These are phyloP conservation scores for Decorospora gaudefroyi DNA, from an alignment of 2,329 filamentous ascomycete genomes.

Conservation along the genomic window DNA sequence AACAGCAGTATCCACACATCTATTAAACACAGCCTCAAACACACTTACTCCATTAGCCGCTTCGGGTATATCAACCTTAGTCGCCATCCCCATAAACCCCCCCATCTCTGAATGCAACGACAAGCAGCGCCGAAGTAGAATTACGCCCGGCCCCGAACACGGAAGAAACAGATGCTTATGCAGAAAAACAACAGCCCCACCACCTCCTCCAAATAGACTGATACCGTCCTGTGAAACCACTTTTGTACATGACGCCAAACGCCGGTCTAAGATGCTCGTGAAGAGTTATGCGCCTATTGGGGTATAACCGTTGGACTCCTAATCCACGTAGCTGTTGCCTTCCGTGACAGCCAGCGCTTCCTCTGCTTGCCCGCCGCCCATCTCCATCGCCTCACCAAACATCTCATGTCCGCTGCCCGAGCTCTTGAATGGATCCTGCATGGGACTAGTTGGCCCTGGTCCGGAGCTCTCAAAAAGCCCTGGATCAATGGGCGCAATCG, in stretches of 20 bases:
- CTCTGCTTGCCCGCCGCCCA: conserved; percentile 44
- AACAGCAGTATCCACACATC: conserved; percentile 16
- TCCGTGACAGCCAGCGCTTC: conserved; percentile 47
- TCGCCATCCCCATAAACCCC: conserved; percentile 18
- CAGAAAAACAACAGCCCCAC: conserved; percentile 12
- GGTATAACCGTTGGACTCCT: conserved; percentile 15
- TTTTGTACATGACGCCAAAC: conserved; percentile 9
- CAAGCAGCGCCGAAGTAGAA: conserved; percentile 4
- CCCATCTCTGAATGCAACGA: conserved; percentile 19
- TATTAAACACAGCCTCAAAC: conserved; percentile 14
- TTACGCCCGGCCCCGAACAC: too few species aligned
- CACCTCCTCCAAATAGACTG: background rate
- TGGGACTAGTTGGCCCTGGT: conserved; percentile 39
- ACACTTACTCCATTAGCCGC: conserved; percentile 16
- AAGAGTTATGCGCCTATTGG: conserved; percentile 7
- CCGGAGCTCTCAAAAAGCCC: conserved; percentile 44
- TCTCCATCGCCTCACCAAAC: conserved; percentile 45
- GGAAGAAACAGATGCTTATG: conserved; percentile 19
- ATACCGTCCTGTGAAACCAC: conserved; percentile 8
- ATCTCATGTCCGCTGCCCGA: conserved; percentile 45
- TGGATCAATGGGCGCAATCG: conserved; percentile 45
- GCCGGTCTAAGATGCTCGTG: conserved; percentile 21
- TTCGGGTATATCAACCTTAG: conserved; percentile 29
- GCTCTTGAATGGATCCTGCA: conserved; percentile 47
- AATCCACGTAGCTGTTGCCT: conserved; percentile 42